Percentiles rank a stretch among this genome's conserved stretches.
phyloP scores from a whole-genome alignment of 352 stramenopile species.

The Detonula confervacea region DNA sequence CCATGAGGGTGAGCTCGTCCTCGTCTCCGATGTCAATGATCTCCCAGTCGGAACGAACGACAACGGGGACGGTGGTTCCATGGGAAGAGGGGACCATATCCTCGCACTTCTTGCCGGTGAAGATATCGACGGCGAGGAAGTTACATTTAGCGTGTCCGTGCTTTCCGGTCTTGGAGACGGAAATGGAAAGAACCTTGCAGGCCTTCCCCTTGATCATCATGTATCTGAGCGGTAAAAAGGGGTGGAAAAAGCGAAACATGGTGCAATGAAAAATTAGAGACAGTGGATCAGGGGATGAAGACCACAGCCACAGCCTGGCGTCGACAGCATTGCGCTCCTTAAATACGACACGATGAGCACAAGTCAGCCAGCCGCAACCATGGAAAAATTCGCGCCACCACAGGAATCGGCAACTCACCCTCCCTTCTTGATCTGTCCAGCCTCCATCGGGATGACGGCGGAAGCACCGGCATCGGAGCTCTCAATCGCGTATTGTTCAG shows the following conservation, averaged over 20 bases:
- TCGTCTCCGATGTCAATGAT: constrained; percentile 98
- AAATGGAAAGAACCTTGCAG: constrained; percentile 96
- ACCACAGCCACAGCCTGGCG: not conserved
- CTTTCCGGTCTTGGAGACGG: constrained; percentile 99
- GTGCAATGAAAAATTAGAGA: too few species aligned
- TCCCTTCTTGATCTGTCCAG: constrained; percentile 99
- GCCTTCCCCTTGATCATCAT: constrained; percentile 99
- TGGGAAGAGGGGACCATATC: constrained; percentile 99
- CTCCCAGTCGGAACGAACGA: constrained; percentile 96
- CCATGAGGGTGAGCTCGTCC: constrained; percentile 98
- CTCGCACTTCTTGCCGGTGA: constrained; percentile 99
- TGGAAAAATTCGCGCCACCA: not conserved
- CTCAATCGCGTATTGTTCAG: constrained; percentile 88
- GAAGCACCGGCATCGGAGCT: constrained; percentile 96
- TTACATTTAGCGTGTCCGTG: constrained; percentile 99
- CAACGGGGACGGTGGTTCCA: constrained; percentile 97
- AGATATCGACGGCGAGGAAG: constrained; percentile 99
- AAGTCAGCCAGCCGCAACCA: not conserved
- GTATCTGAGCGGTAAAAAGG: too few species aligned
- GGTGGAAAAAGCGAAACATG: too few species aligned
- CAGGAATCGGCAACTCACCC: constrained; percentile 66
- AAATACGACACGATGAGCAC: too few species aligned
- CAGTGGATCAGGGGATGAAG: too few species aligned
- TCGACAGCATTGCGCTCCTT: too few species aligned
- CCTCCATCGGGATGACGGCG: constrained; percentile 97